Evolutionary conservation across 805 yeast genomes (phyloP), one percentile per base, ranked within the genome.

Genomic region (Suhomyces sp.): DNA sequence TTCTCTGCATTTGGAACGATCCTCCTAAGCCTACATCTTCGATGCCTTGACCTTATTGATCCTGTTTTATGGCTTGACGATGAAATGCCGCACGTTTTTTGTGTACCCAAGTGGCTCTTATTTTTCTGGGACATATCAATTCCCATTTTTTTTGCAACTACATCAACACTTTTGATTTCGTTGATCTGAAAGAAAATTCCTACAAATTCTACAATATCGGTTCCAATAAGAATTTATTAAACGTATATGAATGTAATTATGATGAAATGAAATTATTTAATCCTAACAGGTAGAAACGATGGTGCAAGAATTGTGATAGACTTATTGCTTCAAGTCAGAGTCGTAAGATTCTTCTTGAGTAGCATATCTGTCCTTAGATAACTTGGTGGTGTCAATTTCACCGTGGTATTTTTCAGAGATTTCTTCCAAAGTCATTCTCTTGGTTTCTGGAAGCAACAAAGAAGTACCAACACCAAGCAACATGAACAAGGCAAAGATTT

Each of bases 401-500:
- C 81, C 96, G 58, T 88, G 96, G 54, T 79, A 78, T 57, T 76
- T 77, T 67, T 85, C 95, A 48, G 80, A 65, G 43, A 88, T 75
- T 60, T 86, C 81, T 73, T 88, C 96, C 52, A 88, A 76, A 31
- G 96, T 85, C 77, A 77, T 79, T 74, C 95, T 80, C 79, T 83
- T 85, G 43, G 96, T 87, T 74, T 88, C 96, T 52, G 95, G 95
- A 47, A 87, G 68, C 53, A 85, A 72, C 36, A 83, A 58, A 10
- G 93, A 63, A 26, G 79, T 61, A 53, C 72, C 64, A 50, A 78
- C 50, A 71, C 96, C 96, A 33, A 81, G 48, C 66, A 88, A 72
- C 96, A 88, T 88, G 77, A 88, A 88, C 36, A 88, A 72, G 14
- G 96, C 95, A 60, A 84, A 88, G 59, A 88, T 87, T 70, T 88